Evolutionary conservation across 73 alveolate genomes (phyloP).

Genomic region (Effrenium voratum): DNA sequence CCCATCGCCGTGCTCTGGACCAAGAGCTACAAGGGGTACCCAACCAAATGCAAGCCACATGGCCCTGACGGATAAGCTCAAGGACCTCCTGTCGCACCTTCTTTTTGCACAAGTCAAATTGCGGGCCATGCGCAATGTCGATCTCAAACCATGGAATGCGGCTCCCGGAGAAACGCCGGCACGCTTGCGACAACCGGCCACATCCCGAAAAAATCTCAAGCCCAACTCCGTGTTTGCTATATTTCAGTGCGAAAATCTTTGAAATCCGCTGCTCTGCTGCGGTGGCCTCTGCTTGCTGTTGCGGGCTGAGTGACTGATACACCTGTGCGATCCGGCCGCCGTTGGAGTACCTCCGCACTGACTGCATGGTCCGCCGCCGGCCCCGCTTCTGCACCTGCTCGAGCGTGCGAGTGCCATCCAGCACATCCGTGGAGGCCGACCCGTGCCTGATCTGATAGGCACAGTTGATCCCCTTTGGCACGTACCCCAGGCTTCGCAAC

Average conservation of each 20-base stretch:
- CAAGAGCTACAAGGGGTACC: neutral
- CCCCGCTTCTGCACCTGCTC: slow-evolving; percentile 18
- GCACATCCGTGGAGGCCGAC: neutral
- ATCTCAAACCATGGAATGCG: neutral
- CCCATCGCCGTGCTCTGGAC: neutral
- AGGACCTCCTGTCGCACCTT: neutral
- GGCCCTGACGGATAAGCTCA: neutral
- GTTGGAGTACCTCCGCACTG: slow-evolving; percentile 26
- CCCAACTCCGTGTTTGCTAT: neutral
- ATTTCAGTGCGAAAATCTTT: neutral
- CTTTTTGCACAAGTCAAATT: neutral
- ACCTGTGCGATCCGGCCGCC: slow-evolving; percentile 49
- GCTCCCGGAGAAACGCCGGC: neutral
- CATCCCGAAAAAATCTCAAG: slow-evolving; percentile 2
- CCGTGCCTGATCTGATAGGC: slow-evolving; percentile 53
- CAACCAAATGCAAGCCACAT: neutral
- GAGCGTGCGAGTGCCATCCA: neutral
- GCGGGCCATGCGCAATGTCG: neutral
- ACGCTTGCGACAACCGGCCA: neutral
- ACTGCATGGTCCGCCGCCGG: neutral
- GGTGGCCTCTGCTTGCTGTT: neutral
- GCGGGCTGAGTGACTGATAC: neutral
- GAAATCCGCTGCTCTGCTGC: neutral
- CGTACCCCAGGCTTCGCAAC: neutral
- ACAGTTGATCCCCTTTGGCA: neutral